Evolutionary conservation across 352 stramenopile species (phyloP), one percentile per base, ranked within the genome.

Genomic region (Nothophytophthora sp.): DNA sequence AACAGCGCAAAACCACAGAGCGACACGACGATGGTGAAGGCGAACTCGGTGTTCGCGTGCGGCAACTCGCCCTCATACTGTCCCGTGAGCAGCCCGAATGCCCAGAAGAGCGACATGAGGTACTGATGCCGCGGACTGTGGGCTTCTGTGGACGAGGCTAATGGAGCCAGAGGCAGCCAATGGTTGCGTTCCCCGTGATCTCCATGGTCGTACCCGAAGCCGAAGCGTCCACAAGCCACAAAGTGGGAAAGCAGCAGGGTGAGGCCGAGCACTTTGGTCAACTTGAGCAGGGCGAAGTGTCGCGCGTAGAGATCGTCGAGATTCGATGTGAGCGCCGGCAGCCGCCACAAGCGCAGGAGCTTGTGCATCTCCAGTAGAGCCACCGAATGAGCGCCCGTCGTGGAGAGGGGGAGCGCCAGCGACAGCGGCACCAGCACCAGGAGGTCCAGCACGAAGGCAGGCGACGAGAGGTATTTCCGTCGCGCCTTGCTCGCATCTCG

Each of bases 231-330:
- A 27, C 77, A 88, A 2, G 75, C 77, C 13, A 88, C 63, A 22
- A 81, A 63, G 30, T 88, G 77, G 0, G 75, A 84, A 19, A 81
- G 36, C 2, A 77, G 19, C 9, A 86, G 42, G 4, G 72, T 85
- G 18, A 74, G 63, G 3, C 63, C 55, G 9, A 88, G 68, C 25
- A 86, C 66, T 29, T 86, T 86, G 20, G 50, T 47, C 7, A 86
- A 68, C 53, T 88, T 88, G 44, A 87, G 68, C 4, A 68, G 43
- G 13, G 63, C 68, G 25, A 86, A 88, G 48, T 86, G 67, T 1
- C 76, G 63, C 15, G 74, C 73, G 49, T 86, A 88, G n/a, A 88
- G 56, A 44, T 85, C 69, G 43, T 88, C 77, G 13, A 88, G 66
- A 35, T 82, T 69, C 1, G 71, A 70, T n/a, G 81, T 70, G 47